Evolutionary conservation across 257 asterid genomes (phyloP), one percentile per base, ranked within the genome.

Genomic region (Solanum peruvianum): DNA sequence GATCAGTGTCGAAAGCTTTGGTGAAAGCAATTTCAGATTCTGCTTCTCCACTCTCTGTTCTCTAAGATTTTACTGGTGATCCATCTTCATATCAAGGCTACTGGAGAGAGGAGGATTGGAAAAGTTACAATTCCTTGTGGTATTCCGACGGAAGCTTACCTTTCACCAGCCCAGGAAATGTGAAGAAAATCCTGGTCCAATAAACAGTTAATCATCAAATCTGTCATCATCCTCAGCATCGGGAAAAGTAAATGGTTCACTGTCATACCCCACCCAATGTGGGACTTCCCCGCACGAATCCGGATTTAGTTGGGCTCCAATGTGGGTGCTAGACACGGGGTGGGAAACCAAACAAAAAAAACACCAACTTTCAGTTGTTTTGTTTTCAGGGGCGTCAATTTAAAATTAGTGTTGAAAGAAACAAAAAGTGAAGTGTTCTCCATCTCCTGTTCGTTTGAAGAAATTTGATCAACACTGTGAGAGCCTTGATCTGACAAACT

Each of bases 101-200:
- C n/a, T 44, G 41, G 64, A 25, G 25, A 45, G 84, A 47, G 18
- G 44, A 47, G 87, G 86, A 87, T 8, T 77, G 67, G 15, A 29
- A 44, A 80, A 29, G 66, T 80, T 80, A 47, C 10, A 27, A 78
- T 78, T 45, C 42, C 27, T 45, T 58, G 7, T 42, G 15, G 5
- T 64, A 90, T 87, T 85, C 87, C 87, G 76, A 70, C 58, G 29
- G 62, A 81, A 86, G 14, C 66, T 66, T 89, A 94, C 98, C 97
- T 93, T 93, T 93, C 39, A 87, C 90, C 99, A 21, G 99, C 99
- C 98, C 99, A 94, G 13, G 98, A 94, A 92, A 94, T 93, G 88
- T 39, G 95, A 86, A 69, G 95, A 86, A 88, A 95, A 91, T 85
- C 98, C 98, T 92, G 93, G 91, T 91, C 94, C 94, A 86, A 82